Conservation (phyloP, 73 alveolate species). For the Paramecium biaurelia region DNA sequence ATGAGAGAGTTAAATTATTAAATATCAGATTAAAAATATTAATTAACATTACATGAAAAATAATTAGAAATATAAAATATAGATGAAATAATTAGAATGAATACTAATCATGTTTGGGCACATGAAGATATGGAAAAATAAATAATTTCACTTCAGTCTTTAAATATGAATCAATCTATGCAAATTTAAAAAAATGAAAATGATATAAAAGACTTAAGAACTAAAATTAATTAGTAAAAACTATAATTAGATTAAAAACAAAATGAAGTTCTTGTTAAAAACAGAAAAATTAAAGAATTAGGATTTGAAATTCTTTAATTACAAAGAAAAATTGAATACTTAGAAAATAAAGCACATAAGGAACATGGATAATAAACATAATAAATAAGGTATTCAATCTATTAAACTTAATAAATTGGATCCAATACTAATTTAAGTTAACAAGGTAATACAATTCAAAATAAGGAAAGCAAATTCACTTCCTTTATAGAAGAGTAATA, state of each 20-base stretch:
- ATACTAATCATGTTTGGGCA: not conserved
- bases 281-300: not conserved
- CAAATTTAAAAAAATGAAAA: not conserved
- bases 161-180: not conserved
- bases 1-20: not conserved
- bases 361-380: not conserved
- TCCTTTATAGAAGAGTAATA: not conserved
- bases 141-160: not conserved
- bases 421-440: not conserved
- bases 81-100: constrained; percentile 9
- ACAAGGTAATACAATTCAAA: not conserved
- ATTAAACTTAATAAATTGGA: not conserved
- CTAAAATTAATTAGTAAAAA: not conserved
- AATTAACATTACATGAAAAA: not conserved
- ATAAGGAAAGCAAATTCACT: not conserved
- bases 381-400: not conserved
- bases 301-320: not conserved
- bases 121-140: constrained; percentile 6
- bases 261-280: not conserved
- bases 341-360: not conserved
- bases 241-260: not conserved
- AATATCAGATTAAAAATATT: not conserved
- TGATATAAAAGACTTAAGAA: not conserved
- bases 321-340: not conserved
- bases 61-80: not conserved